These are phyloP conservation scores for Gossypium turneri DNA, from an alignment of 345 rosid species.

Conservation along the genomic window DNA sequence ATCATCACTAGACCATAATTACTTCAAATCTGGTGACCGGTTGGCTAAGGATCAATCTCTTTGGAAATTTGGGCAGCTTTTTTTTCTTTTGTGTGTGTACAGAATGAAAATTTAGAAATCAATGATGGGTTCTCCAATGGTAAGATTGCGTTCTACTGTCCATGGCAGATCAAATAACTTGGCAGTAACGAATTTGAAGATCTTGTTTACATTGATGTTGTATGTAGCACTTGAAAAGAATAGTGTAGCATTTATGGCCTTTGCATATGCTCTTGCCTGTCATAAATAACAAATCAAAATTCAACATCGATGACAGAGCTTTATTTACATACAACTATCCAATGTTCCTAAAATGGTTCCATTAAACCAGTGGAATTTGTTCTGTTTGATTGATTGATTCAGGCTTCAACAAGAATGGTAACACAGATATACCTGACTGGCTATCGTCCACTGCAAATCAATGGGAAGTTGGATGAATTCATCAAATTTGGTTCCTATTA, in stretches of 20 bases:
- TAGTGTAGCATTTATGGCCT: conserved; percentile 72
- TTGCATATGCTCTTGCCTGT: conserved; percentile 87
- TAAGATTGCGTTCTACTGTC: conserved; percentile 78
- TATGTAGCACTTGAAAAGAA: conserved; percentile 91
- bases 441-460: conserved; percentile 84
- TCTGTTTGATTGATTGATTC: not conserved
- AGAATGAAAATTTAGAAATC: conserved; percentile 43
- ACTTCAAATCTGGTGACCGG: not conserved
- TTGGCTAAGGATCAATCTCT: conserved; percentile 8
- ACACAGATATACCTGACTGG: conserved; percentile 61
- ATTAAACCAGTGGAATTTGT: not conserved
- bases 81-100: not conserved
- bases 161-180: conserved; percentile 87
- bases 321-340: not conserved
- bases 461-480: conserved; percentile 92
- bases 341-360: not conserved
- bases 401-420: not conserved
- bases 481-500: conserved; percentile 89
- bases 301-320: no score
- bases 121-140: conserved; percentile 81
- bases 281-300: not conserved
- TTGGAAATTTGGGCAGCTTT: not conserved
- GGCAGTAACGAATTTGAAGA: conserved; percentile 92
- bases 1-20: not conserved
- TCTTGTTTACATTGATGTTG: conserved; percentile 93